Conservation (phyloP, 164 flowering plant genomes). For the Vitis cinerea region DNA sequence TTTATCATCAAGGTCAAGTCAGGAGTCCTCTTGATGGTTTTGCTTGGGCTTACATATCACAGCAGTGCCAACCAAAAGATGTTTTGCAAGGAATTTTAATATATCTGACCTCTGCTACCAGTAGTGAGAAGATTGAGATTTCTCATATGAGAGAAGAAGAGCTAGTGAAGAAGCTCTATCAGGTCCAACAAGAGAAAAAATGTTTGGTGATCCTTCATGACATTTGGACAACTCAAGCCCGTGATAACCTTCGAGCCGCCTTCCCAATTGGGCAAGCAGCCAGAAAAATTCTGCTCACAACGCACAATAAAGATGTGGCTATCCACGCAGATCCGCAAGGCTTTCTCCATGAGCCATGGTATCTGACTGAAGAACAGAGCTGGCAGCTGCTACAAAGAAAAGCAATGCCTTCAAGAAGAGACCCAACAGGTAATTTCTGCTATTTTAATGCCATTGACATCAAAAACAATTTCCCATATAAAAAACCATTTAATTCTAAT, state of each 20-base stretch:
- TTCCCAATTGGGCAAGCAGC: slow-evolving; percentile 17
- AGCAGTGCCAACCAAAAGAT: slow-evolving; percentile 7
- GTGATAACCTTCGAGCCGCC: slow-evolving; percentile 19
- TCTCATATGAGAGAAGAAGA: neutral
- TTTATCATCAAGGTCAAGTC: slow-evolving; percentile 4
- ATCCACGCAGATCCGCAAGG: slow-evolving; percentile 9
- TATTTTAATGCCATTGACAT: too few species aligned
- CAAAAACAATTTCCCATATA: too few species aligned
- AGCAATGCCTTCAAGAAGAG: neutral
- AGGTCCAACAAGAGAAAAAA: slow-evolving; percentile 7
- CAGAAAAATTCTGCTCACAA: slow-evolving; percentile 29
- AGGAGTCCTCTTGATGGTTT: slow-evolving; percentile 6
- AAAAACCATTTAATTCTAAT: too few species aligned
- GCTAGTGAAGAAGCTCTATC: slow-evolving; percentile 2
- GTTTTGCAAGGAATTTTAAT: slow-evolving; percentile 12
- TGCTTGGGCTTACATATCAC: slow-evolving; percentile 27
- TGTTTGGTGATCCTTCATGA: slow-evolving; percentile 45
- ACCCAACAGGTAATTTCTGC: too few species aligned
- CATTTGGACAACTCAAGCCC: slow-evolving; percentile 23
- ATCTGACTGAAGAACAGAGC: slow-evolving; percentile 16
- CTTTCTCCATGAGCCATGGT: neutral
- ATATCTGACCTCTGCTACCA: slow-evolving; percentile 9
- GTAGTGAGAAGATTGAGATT: neutral
- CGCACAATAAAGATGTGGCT: slow-evolving; percentile 24
- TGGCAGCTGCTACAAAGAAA: slow-evolving; percentile 32